Conservation (phyloP, 805 yeast genomes). For the Helenozyma rhizophorensis region DNA sequence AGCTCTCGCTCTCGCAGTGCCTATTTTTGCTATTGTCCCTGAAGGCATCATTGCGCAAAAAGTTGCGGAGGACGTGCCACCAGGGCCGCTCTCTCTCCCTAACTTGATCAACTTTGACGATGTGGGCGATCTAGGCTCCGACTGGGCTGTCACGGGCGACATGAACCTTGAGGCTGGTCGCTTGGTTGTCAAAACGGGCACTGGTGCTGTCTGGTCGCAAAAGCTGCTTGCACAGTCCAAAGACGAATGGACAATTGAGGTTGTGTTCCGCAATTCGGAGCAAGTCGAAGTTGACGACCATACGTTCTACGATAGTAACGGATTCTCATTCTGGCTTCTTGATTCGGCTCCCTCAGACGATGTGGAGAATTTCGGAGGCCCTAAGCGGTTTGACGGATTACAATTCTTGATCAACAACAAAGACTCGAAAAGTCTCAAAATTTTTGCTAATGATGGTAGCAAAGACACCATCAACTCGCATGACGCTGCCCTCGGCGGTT, state of each 20-base stretch:
- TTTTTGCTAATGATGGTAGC: constrained; percentile 58
- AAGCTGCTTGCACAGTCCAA: constrained; percentile 19
- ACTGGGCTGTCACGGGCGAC: constrained; percentile 40
- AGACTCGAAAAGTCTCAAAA: constrained; percentile 50
- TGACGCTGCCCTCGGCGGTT: constrained; percentile 45
- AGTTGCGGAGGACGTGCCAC: constrained; percentile 3
- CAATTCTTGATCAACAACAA: constrained; percentile 53
- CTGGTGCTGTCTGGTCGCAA: constrained; percentile 46
- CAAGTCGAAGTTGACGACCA: constrained; percentile 23
- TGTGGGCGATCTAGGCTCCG: constrained; percentile 19
- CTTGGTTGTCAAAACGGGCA: constrained; percentile 30
- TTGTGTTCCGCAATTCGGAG: constrained; percentile 61
- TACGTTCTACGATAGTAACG: constrained; percentile 38
- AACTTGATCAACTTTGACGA: constrained; percentile 29
- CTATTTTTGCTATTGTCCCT: constrained; percentile 14
- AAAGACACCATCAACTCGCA: constrained; percentile 26
- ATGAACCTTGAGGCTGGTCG: constrained; percentile 49
- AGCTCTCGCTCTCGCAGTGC: constrained; percentile 2
- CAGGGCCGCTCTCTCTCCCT: constrained; percentile 28
- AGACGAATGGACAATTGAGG: constrained; percentile 53
- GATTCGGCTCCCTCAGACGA: constrained; percentile 21
- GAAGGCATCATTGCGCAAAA: constrained; percentile 10
- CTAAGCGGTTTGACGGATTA: constrained; percentile 57
- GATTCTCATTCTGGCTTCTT: constrained; percentile 56
- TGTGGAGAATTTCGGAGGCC: constrained; percentile 47